Evolutionary conservation across 2,329 filamentous ascomycete genomes (phyloP).

Genomic region (Xylaria sp.): DNA sequence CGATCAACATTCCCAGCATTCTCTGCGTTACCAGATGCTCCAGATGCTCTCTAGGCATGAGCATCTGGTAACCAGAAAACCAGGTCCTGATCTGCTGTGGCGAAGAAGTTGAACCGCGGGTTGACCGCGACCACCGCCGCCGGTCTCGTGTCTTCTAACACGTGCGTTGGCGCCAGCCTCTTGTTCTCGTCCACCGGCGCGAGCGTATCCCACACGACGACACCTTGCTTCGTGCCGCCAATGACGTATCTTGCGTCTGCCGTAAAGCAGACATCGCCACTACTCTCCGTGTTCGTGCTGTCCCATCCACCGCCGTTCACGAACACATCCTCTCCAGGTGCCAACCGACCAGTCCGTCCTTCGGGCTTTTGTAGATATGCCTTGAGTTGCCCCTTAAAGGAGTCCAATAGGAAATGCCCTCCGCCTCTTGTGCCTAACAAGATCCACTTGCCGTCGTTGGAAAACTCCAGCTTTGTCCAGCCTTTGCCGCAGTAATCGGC

Average conservation of each 20-base stretch:
- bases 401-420: slow-evolving; percentile 89
- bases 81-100: slow-evolving; percentile 80
- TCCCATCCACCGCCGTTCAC: slow-evolving; percentile 39
- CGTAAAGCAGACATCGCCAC: slow-evolving; percentile 80
- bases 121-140: slow-evolving; percentile 80
- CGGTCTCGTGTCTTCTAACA: slow-evolving; percentile 61
- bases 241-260: slow-evolving; percentile 86
- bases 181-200: slow-evolving; percentile 50
- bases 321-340: slow-evolving; percentile 45
- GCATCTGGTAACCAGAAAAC: slow-evolving; percentile 73
- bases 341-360: slow-evolving; percentile 46
- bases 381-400: slow-evolving; percentile 76
- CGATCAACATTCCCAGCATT: too few species aligned
- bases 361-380: slow-evolving; percentile 61
- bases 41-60: slow-evolving; percentile 37
- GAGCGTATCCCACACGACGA: slow-evolving; percentile 82
- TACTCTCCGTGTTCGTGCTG: slow-evolving; percentile 47
- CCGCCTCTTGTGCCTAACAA: slow-evolving; percentile 77
- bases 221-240: slow-evolving; percentile 67
- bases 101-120: slow-evolving; percentile 85
- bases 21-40: not conserved
- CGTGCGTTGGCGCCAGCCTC: slow-evolving; percentile 57
- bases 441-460: slow-evolving; percentile 86
- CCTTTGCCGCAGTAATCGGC: slow-evolving; percentile 57
- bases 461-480: slow-evolving; percentile 93